Percentiles rank a stretch among this genome's conserved stretches.
These are phyloP conservation scores for Metschnikowia lunata DNA, from an alignment of 805 yeast genomes.

Conservation along the genomic window DNA sequence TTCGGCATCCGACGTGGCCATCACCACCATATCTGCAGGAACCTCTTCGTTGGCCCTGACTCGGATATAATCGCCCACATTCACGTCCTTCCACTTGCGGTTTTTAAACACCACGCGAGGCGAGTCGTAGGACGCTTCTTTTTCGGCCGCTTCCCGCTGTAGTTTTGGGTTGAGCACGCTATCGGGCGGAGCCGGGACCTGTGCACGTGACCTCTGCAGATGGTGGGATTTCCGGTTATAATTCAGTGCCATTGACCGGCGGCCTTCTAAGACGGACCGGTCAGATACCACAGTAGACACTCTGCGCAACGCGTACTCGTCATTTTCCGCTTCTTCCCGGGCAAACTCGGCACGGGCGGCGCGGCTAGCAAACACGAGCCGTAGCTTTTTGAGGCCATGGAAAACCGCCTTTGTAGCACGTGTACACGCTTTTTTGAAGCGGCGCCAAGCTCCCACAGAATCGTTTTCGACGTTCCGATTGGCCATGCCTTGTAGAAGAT, in stretches of 20 bases:
- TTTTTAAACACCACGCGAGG: constrained; percentile 15
- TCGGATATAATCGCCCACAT: constrained; percentile 61
- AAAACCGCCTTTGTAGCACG: constrained; percentile 19
- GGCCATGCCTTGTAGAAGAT: constrained; percentile 46
- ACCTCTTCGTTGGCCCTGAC: constrained; percentile 67
- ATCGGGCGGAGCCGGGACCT: constrained; percentile 16
- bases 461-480: constrained; percentile 58
- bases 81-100: constrained; percentile 20
- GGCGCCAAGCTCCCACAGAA: constrained; percentile 60
- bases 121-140: neutral
- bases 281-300: constrained; percentile 38
- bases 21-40: constrained; percentile 65
- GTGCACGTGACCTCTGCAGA: constrained; percentile 10
- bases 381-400: constrained; percentile 20
- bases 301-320: constrained; percentile 30
- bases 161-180: constrained; percentile 21
- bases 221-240: constrained; percentile 14
- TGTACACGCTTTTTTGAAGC: constrained; percentile 57
- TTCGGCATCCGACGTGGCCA: constrained; percentile 63
- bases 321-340: constrained; percentile 22
- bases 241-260: constrained; percentile 8
- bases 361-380: constrained; percentile 25
- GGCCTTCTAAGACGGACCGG: constrained; percentile 15
- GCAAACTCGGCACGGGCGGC: constrained; percentile 22
- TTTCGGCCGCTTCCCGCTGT: constrained; percentile 3